Conservation (phyloP, 129 eudicot species). For the Flaveria trinervia region DNA sequence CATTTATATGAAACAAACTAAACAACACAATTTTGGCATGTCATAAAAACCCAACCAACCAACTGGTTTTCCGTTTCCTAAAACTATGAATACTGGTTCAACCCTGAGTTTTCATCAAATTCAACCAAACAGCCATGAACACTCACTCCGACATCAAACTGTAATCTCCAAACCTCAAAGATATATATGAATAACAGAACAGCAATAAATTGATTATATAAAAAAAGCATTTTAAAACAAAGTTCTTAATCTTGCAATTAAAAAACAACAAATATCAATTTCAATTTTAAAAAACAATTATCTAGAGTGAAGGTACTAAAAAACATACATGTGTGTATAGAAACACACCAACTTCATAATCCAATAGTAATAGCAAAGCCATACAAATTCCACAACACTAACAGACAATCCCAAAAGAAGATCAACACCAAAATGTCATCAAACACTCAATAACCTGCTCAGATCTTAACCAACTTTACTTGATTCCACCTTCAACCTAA, state of each 20-base stretch:
- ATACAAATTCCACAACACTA: background rate
- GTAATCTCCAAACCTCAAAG: background rate
- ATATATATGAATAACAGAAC: background rate
- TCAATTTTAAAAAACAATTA: background rate
- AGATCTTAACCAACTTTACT: background rate
- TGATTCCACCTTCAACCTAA: constrained; percentile 12
- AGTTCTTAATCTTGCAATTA: background rate
- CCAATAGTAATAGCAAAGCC: background rate
- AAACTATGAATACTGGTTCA: background rate
- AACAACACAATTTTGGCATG: too few species aligned
- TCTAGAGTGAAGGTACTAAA: background rate
- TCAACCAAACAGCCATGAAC: background rate
- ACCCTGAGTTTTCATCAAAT: background rate
- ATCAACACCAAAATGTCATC: background rate
- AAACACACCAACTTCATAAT: background rate
- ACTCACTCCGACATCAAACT: background rate
- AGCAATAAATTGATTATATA: background rate
- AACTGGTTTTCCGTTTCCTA: background rate
- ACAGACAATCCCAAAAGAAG: background rate
- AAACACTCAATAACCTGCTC: background rate
- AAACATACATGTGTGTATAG: background rate
- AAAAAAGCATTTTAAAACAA: background rate
- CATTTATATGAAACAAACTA: too few species aligned
- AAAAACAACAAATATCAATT: background rate
- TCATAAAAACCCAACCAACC: background rate